Percentiles rank a stretch among this genome's conserved stretches.
Evolutionary conservation across 2,329 filamentous ascomycete species (phyloP).

Genomic region (Microsporum audouinii): DNA sequence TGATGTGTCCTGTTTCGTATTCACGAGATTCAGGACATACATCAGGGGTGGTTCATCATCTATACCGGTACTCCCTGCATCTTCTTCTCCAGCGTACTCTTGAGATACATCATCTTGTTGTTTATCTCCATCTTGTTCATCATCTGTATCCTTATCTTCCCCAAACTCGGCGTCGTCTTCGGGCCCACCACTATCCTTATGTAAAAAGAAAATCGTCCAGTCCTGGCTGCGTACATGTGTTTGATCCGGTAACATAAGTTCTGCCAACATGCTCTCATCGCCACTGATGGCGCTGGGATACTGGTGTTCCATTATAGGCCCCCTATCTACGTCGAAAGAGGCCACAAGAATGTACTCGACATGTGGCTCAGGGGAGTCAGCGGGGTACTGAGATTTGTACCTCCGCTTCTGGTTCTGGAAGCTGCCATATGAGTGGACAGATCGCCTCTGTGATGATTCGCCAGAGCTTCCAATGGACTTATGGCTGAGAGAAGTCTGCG

Average conservation of each 20-base stretch:
- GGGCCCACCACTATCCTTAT: conserved; percentile 80
- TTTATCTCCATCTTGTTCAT: conserved; percentile 19
- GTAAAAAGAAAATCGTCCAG: conserved; percentile 98
- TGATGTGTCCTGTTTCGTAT: conserved; percentile 91
- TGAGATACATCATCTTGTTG: conserved; percentile 37
- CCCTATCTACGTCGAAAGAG: conserved; percentile 91
- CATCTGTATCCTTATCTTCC: conserved; percentile 41
- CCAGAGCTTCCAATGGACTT: conserved; percentile 40
- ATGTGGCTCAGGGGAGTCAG: conserved; percentile 71
- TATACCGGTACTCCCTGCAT: conserved; percentile 52
- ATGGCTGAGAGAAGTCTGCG: conserved; percentile 46
- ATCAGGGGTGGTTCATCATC: conserved; percentile 82
- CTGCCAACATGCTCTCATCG: conserved; percentile 94
- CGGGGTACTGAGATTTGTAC: conserved; percentile 63
- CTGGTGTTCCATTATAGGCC: conserved; percentile 96
- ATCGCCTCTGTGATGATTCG: conserved; percentile 28
- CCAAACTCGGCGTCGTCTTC: conserved; percentile 62
- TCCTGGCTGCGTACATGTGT: conserved; percentile 90
- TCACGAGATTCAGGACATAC: conserved; percentile 93
- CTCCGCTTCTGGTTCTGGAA: conserved; percentile 18
- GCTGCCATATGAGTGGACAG: conserved; percentile 20
- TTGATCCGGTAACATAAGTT: conserved; percentile 96
- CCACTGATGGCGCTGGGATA: conserved; percentile 91
- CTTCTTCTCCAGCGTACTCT: conserved; percentile 31
- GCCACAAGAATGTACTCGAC: conserved; percentile 98